phyloP scores from a whole-genome alignment of 495 filamentous ascomycete species.

The Penicillium pulvis region DNA sequence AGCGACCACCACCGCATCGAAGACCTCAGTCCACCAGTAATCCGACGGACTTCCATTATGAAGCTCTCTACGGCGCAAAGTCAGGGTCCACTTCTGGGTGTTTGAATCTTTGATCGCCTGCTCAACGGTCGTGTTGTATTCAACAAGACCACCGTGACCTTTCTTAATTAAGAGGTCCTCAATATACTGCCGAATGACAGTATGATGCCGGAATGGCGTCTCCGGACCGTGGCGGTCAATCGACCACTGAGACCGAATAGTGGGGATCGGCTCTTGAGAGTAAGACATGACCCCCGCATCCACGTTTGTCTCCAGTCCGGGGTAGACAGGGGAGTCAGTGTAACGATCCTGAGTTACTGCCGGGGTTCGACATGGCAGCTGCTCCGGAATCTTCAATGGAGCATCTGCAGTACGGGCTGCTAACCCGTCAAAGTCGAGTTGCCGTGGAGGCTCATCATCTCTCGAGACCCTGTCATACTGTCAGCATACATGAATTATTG shows the following conservation, averaged over 20 bases:
- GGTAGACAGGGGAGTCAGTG: constrained; percentile 47
- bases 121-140: constrained; percentile 48
- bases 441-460: constrained; percentile 31
- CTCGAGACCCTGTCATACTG: constrained; percentile 41
- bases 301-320: constrained; percentile 43
- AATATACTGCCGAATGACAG: constrained; percentile 41
- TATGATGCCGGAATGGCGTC: constrained; percentile 43
- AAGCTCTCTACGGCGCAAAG: constrained; percentile 33
- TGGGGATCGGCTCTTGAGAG: constrained; percentile 40
- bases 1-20: constrained; percentile 79
- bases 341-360: constrained; percentile 47
- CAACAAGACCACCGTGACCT: constrained; percentile 37
- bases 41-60: constrained; percentile 24
- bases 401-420: constrained; percentile 50
- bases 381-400: constrained; percentile 46
- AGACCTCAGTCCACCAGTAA: constrained; percentile 47
- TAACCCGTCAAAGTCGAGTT: constrained; percentile 42
- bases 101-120: constrained; percentile 33
- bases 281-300: constrained; percentile 43
- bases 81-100: constrained; percentile 37
- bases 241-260: constrained; percentile 37
- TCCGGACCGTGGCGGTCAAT: constrained; percentile 37
- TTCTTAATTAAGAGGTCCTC: constrained; percentile 40
- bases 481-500: constrained; percentile 4
- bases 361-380: constrained; percentile 48